Conservation (phyloP, 495 filamentous ascomycete species). For the Penicillium desertorum region DNA sequence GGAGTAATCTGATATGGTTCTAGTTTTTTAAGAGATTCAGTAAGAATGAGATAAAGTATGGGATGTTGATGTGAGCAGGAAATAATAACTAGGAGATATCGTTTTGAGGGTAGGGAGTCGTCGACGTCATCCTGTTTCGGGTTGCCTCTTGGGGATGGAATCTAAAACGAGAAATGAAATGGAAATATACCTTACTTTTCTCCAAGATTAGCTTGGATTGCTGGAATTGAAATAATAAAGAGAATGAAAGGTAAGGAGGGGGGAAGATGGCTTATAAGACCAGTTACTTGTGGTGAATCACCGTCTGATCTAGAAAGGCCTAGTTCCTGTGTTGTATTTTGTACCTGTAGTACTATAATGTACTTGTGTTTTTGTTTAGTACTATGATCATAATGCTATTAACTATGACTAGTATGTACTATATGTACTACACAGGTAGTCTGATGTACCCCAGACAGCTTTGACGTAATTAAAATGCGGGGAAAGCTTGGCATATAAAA, state of each 20-base stretch:
- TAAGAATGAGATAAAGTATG: neutral
- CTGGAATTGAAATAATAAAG: neutral
- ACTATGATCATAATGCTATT: neutral
- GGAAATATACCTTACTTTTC: neutral
- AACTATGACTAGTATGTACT: too few species aligned
- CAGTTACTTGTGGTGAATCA: neutral
- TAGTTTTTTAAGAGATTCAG: neutral
- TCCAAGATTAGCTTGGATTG: neutral
- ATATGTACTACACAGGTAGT: neutral
- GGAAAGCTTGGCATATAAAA: constrained; percentile 25
- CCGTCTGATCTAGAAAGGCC: too few species aligned
- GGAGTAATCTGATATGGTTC: constrained; percentile 3
- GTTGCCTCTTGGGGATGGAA: neutral
- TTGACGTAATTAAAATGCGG: constrained; percentile 33
- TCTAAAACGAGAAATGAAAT: neutral
- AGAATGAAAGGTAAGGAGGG: neutral
- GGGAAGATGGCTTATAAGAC: constrained; percentile 8
- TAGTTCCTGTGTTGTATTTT: too few species aligned
- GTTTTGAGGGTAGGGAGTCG: constrained; percentile 14
- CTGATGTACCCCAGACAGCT: constrained; percentile 2
- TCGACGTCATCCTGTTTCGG: constrained; percentile 27
- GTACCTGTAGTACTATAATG: neutral
- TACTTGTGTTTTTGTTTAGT: neutral
- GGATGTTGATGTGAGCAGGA: neutral
- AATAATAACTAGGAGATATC: neutral